These are phyloP conservation scores for Wickerhamomyces kurtzmanii DNA, from an alignment of 805 yeast species.

Conservation along the genomic window DNA sequence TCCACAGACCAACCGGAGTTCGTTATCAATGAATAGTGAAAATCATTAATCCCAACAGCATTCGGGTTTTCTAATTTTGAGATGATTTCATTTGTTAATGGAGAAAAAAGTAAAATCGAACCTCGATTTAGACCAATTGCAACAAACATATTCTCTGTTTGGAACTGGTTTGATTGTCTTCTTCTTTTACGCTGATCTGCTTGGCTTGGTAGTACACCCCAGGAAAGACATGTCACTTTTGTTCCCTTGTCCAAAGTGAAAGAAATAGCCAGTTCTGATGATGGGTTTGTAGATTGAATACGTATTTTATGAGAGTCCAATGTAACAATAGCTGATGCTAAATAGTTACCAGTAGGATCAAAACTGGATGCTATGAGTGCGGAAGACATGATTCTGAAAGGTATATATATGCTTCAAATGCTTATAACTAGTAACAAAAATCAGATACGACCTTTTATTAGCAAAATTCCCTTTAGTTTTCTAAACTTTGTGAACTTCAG, in stretches of 20 bases:
- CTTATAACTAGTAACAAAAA: background rate
- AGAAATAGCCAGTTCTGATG: conserved; percentile 31
- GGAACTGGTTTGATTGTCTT: conserved; percentile 8
- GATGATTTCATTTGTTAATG: conserved; percentile 47
- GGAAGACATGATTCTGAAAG: conserved; percentile 5
- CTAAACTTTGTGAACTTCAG: conserved; percentile 3
- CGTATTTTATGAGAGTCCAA: conserved; percentile 63
- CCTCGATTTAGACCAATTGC: conserved; percentile 64
- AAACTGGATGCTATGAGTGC: conserved; percentile 33
- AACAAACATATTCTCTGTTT: conserved; percentile 34
- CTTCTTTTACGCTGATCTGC: conserved; percentile 9
- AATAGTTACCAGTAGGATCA: conserved; percentile 51
- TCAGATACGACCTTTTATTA: background rate
- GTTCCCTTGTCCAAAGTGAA: conserved; percentile 43
- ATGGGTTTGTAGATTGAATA: conserved; percentile 44
- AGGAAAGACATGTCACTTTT: conserved; percentile 36
- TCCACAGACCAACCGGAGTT: conserved; percentile 52
- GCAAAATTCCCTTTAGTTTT: too few species aligned
- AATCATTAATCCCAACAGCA: conserved; percentile 37
- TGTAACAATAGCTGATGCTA: conserved; percentile 58
- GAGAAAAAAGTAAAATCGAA: conserved; percentile 54
- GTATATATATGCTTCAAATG: background rate
- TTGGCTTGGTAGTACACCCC: conserved; percentile 27
- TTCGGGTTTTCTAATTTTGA: conserved; percentile 38
- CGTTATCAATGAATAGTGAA: conserved; percentile 32